These are phyloP conservation scores for Naegleria fowleri DNA, from an alignment of 208 protist genomes.

Conservation along the genomic window DNA sequence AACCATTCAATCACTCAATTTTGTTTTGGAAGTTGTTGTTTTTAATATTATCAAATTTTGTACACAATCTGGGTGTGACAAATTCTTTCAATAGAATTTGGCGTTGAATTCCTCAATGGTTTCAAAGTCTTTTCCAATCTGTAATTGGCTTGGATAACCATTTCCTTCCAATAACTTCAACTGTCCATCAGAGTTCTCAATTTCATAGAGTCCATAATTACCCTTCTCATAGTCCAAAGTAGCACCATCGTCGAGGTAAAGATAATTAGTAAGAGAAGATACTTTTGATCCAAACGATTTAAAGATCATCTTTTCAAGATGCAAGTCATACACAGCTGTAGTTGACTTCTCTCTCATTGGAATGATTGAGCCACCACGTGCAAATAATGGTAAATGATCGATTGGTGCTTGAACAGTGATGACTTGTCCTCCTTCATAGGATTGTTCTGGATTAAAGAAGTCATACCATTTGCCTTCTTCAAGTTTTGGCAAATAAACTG, in stretches of 20 bases:
- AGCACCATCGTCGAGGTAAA: slow-evolving; percentile 58
- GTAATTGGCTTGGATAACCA: not conserved
- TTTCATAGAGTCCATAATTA: not conserved
- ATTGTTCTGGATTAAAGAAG: slow-evolving; percentile 33
- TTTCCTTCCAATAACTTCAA: not conserved
- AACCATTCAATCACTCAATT: too few relatives aligned
- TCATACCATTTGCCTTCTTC: slow-evolving; percentile 55
- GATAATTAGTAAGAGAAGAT: not conserved
- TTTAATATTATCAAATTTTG: too few relatives aligned
- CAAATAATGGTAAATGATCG: slow-evolving; percentile 46
- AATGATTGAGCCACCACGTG: slow-evolving; percentile 54
- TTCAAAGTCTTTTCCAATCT: not conserved
- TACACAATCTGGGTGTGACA: too few relatives aligned
- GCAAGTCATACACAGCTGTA: slow-evolving; percentile 8
- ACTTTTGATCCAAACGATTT: not conserved
- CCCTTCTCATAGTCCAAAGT: slow-evolving; percentile 14
- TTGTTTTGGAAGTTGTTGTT: too few relatives aligned
- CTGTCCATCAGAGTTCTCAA: not conserved
- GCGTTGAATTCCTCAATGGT: not conserved
- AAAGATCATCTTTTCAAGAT: not conserved
- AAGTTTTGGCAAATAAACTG: slow-evolving; percentile 53
- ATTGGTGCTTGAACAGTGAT: slow-evolving; percentile 12
- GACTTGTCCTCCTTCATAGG: not conserved
- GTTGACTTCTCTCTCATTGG: slow-evolving; percentile 40
- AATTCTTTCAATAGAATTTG: not conserved